Evolutionary conservation across 371 early-diverging fungal genomes (phyloP).

Genomic region (Mortierella sp.): DNA sequence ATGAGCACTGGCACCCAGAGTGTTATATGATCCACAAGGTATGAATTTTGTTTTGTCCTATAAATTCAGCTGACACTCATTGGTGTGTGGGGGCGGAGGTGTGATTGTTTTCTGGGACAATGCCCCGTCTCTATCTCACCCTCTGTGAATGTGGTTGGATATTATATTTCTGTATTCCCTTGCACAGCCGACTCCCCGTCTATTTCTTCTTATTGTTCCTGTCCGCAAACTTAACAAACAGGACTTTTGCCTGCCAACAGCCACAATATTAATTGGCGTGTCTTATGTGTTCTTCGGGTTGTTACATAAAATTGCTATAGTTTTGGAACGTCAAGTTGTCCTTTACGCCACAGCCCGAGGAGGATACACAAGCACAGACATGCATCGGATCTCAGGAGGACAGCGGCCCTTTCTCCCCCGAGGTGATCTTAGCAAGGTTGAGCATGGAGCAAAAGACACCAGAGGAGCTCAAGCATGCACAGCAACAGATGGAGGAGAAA

Average conservation of each 20-base stretch:
- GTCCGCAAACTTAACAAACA: too few relatives aligned
- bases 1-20: constrained; percentile 96
- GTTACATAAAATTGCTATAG: constrained; percentile 55
- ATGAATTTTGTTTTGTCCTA: not conserved
- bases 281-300: not conserved
- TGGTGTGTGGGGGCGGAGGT: too few relatives aligned
- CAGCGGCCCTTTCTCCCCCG: constrained; percentile 4
- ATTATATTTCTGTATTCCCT: too few relatives aligned
- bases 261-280: not conserved
- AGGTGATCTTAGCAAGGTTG: constrained; percentile 2
- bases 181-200: too few relatives aligned
- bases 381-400: constrained; percentile 10
- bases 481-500: constrained; percentile 83
- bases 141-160: too few relatives aligned
- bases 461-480: constrained; percentile 66
- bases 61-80: too few relatives aligned
- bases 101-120: not conserved
- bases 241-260: too few relatives aligned
- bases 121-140: too few relatives aligned
- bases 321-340: constrained; percentile 84
- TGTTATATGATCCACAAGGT: constrained; percentile 98
- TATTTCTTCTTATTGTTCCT: constrained; percentile 6
- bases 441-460: constrained; percentile 54
- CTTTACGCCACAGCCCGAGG: constrained; percentile 30
- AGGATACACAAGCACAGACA: constrained; percentile 3